phyloP scores from a whole-genome alignment of 2,329 filamentous ascomycete species.

The Diaporthe humulicola region DNA sequence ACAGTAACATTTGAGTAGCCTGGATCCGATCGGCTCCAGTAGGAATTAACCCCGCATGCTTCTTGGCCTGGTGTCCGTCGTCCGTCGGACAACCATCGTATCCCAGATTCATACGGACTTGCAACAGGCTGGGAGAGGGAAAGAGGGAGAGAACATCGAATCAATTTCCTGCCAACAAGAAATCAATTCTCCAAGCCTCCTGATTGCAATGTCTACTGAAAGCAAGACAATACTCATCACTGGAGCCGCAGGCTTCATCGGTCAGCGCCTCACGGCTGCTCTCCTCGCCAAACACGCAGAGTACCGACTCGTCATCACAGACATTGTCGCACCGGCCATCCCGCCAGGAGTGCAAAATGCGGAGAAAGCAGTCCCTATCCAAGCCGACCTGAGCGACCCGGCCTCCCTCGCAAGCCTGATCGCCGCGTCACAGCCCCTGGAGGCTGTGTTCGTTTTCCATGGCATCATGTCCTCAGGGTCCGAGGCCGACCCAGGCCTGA shows the following conservation, averaged over 20 bases:
- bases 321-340: conserved; percentile 47
- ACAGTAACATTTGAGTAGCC: not conserved
- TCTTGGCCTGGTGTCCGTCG: not conserved
- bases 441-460: conserved; percentile 68
- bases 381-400: conserved; percentile 37
- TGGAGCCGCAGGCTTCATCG: conserved; percentile 74
- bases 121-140: not conserved
- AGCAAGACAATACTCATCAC: conserved; percentile 67
- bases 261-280: conserved; percentile 69
- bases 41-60: conserved; percentile 23
- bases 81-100: not conserved
- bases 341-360: conserved; percentile 16
- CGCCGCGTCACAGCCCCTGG: conserved; percentile 34
- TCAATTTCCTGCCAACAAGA: not conserved
- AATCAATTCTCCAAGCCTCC: too few relatives aligned
- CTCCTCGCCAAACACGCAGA: conserved; percentile 59
- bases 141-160: not conserved
- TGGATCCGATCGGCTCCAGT: not conserved
- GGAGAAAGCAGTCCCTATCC: conserved; percentile 22
- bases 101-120: not conserved
- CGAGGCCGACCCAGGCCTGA: conserved; percentile 68
- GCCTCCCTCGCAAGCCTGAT: conserved; percentile 36
- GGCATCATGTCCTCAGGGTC: conserved; percentile 75
- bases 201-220: conserved; percentile 18
- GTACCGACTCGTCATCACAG: conserved; percentile 66